Percentiles rank a stretch among this genome's conserved stretches.
phyloP scores from a whole-genome alignment of 164 flowering plant species.

The Liriodendron chinense region DNA sequence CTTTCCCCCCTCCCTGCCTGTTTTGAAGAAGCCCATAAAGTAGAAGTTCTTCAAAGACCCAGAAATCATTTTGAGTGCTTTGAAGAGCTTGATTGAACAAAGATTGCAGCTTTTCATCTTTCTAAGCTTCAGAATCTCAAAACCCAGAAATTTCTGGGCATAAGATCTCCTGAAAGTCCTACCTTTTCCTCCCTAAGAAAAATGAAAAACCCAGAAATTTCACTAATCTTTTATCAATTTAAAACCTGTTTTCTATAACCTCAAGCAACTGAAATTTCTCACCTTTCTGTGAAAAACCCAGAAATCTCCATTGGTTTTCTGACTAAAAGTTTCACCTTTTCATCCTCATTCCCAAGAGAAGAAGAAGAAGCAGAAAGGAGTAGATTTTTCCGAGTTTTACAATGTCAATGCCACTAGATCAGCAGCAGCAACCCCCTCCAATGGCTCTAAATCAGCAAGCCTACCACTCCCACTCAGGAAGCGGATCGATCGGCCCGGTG shows the following conservation, averaged over 20 bases:
- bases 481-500: slow-evolving; percentile 69
- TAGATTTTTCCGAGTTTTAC: not conserved
- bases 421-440: slow-evolving; percentile 34
- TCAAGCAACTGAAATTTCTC: not conserved
- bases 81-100: not conserved
- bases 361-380: not conserved
- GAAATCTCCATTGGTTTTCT: not conserved
- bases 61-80: not conserved
- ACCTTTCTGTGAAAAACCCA: not conserved
- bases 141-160: not conserved
- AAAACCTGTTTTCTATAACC: not conserved
- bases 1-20: not conserved
- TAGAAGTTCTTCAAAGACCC: not conserved
- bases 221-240: not conserved
- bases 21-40: not conserved
- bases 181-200: not conserved
- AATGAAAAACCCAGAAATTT: not conserved
- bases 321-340: not conserved
- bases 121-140: not conserved
- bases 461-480: slow-evolving; percentile 39
- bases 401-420: slow-evolving; percentile 23
- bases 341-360: not conserved
- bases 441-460: slow-evolving; percentile 22
- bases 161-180: not conserved
- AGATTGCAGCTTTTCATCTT: not conserved